phyloP scores from a whole-genome alignment of 352 stramenopile species.

The Pythium apleroticum region DNA sequence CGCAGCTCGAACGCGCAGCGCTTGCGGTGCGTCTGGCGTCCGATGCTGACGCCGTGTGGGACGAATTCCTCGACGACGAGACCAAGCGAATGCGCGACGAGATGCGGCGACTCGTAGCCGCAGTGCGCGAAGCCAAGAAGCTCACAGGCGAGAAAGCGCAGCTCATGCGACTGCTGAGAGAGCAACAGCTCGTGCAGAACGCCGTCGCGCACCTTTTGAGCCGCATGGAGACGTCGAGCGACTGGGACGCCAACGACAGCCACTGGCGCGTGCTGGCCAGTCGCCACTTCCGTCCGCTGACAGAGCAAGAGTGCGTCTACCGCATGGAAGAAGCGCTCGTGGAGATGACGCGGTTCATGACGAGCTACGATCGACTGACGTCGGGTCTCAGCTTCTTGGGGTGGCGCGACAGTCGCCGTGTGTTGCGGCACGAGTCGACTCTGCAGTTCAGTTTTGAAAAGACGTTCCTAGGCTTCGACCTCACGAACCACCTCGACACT shows the following conservation, averaged over 20 bases:
- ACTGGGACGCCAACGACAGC: slow-evolving; percentile 1
- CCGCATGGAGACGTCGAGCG: neutral
- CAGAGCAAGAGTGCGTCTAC: neutral
- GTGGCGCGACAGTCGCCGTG: slow-evolving; percentile 11
- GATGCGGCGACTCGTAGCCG: neutral
- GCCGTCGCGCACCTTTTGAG: neutral
- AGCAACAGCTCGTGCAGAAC: slow-evolving; percentile 1
- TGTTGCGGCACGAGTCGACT: neutral
- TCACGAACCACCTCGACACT: slow-evolving; percentile 3
- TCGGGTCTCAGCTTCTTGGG: slow-evolving; percentile 14
- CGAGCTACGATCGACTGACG: slow-evolving; percentile 3
- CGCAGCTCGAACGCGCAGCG: slow-evolving; percentile 3
- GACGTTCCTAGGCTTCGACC: slow-evolving; percentile 2
- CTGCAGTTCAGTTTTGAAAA: slow-evolving; percentile 17
- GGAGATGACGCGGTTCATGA: slow-evolving; percentile 4
- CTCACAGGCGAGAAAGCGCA: neutral
- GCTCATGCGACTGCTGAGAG: slow-evolving; percentile 3
- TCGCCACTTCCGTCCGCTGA: neutral
- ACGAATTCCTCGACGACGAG: slow-evolving; percentile 12
- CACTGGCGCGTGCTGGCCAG: neutral
- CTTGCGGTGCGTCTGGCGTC: neutral
- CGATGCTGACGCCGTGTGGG: slow-evolving; percentile 9
- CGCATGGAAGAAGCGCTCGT: slow-evolving; percentile 8
- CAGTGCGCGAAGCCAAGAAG: neutral
- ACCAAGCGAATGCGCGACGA: neutral